These are phyloP conservation scores for Galeopsis tetrahit DNA, from an alignment of 257 asterid species.

Conservation along the genomic window DNA sequence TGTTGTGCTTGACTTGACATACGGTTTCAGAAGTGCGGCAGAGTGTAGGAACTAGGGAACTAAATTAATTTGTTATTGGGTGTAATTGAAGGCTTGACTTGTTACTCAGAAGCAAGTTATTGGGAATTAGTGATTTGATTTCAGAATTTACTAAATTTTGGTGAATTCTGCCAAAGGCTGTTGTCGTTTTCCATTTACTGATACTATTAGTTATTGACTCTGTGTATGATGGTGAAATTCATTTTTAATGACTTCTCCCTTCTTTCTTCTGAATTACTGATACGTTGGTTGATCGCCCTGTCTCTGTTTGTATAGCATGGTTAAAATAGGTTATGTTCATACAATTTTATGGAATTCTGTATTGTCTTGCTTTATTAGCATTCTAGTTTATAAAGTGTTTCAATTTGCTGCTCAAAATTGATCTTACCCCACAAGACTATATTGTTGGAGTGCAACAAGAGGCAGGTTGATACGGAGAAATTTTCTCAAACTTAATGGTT, in stretches of 20 bases:
- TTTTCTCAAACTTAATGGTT: constrained; percentile 1
- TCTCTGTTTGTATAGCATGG: constrained; percentile 10
- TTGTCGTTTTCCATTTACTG: neutral
- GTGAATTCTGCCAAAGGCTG: constrained; percentile 1
- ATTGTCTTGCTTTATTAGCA: neutral
- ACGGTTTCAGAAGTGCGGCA: neutral
- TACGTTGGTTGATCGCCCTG: constrained; percentile 21
- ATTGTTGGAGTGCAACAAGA: constrained; percentile 16
- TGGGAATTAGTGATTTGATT: constrained; percentile 20
- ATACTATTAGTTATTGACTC: neutral
- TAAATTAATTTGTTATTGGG: neutral
- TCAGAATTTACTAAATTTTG: constrained; percentile 12
- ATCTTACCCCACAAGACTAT: constrained; percentile 13
- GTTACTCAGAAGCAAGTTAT: neutral
- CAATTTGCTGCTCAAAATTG: constrained; percentile 5
- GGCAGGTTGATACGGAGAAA: neutral
- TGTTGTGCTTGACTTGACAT: constrained; percentile 14
- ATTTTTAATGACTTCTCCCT: neutral
- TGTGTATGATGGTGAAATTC: neutral
- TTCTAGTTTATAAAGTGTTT: constrained; percentile 5
- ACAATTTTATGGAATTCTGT: neutral
- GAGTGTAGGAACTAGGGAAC: neutral
- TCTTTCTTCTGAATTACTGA: neutral
- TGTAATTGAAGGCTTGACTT: constrained; percentile 15
- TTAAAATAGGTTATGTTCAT: neutral